Conservation (phyloP, 2,329 filamentous ascomycete genomes). For the Neopestalotiopsis sp. region DNA sequence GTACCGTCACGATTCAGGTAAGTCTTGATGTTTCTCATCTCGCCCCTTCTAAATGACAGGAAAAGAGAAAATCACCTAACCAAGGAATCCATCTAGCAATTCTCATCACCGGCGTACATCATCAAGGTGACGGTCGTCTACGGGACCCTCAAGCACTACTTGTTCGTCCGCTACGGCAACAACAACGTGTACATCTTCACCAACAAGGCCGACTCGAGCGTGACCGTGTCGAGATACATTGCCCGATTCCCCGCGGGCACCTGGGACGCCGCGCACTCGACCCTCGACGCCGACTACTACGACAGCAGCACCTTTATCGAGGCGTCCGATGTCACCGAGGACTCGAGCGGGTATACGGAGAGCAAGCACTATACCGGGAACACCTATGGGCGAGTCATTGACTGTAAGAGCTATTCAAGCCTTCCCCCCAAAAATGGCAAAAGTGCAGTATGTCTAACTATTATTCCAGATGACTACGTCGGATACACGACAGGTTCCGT, state of each 20-base stretch:
- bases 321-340: constrained; percentile 34
- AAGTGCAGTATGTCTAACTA: background rate
- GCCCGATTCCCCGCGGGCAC: constrained; percentile 38
- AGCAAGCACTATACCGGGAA: constrained; percentile 47
- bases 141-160: constrained; percentile 41
- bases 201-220: constrained; percentile 45
- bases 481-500: constrained; percentile 41
- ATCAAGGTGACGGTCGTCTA: constrained; percentile 42
- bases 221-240: constrained; percentile 46
- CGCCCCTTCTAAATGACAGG: background rate
- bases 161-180: constrained; percentile 42
- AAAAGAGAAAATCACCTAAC: background rate
- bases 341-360: constrained; percentile 39
- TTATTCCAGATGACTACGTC: constrained; percentile 41
- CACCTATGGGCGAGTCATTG: constrained; percentile 43
- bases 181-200: constrained; percentile 48
- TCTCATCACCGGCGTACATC: constrained; percentile 33
- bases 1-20: constrained; percentile 35
- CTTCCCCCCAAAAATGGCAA: background rate
- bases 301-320: constrained; percentile 42
- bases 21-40: background rate
- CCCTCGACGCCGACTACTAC: constrained; percentile 37
- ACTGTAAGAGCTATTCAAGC: constrained; percentile 27
- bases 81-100: constrained; percentile 8
- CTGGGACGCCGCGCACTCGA: constrained; percentile 31